A percentile compares a stretch with the other conserved stretches of the same genome.
phyloP scores from a whole-genome alignment of 257 asterid genomes.

The Anisodus tanguticus region DNA sequence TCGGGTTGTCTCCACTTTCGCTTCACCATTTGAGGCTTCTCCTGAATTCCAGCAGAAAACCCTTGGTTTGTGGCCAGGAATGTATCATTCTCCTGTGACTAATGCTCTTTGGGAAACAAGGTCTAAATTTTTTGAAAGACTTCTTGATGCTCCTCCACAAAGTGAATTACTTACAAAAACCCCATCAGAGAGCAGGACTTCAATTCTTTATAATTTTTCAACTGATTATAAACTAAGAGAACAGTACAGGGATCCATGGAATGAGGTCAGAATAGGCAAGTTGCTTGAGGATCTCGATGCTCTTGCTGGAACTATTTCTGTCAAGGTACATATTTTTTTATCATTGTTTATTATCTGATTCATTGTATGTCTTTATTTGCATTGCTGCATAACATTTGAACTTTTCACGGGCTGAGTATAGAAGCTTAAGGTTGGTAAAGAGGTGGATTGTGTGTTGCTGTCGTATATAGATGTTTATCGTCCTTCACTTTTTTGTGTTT shows the following conservation, averaged over 20 bases:
- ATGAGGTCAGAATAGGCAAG: conserved; percentile 93
- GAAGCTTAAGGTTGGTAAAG: neutral
- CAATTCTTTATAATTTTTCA: conserved; percentile 72
- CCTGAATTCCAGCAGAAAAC: conserved; percentile 52
- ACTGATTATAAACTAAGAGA: conserved; percentile 75
- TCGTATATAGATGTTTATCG: neutral
- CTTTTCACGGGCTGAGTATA: neutral
- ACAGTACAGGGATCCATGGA: conserved; percentile 98
- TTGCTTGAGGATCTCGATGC: conserved; percentile 99
- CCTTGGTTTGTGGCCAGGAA: conserved; percentile 95
- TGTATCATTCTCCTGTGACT: conserved; percentile 97
- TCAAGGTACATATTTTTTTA: conserved; percentile 54
- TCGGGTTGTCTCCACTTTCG: conserved; percentile 65
- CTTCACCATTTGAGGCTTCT: conserved; percentile 54
- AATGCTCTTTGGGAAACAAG: conserved; percentile 92
- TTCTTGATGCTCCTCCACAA: conserved; percentile 96
- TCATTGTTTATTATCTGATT: too few species aligned
- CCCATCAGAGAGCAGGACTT: conserved; percentile 71
- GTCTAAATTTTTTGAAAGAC: conserved; percentile 79
- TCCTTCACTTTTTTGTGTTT: neutral
- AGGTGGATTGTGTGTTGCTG: neutral
- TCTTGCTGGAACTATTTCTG: conserved; percentile 91
- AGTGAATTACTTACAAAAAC: conserved; percentile 64
- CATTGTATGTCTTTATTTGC: neutral
- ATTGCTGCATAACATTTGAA: neutral